Evolutionary conservation across 495 filamentous ascomycete genomes (phyloP), one percentile per base, ranked within the genome.

Genomic region (Glonium stellatum): DNA sequence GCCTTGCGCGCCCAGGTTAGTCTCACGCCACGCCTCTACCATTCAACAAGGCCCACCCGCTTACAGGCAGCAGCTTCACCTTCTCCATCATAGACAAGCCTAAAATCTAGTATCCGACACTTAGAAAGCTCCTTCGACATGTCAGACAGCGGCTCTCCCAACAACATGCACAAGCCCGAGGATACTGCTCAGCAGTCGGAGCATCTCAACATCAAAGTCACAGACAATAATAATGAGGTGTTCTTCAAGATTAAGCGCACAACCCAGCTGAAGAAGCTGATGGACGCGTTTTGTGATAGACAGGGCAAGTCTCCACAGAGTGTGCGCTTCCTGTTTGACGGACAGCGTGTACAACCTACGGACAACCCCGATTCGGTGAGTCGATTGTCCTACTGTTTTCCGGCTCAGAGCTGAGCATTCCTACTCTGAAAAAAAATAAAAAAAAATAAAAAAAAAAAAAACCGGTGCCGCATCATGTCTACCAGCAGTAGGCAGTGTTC

Each of bases 171-270:
- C 79, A 84, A 80, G 57, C 82, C 85, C 42, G 79, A 79, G 37
- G 81, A 81, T 57, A 81, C 79, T 41, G 73, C 80, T 46, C 75
- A 80, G 23, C 75, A 73, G 55, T 48, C 64, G 10, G 95, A 97
- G 73, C 95, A 99, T 73, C 79, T 99, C 8, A 99, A 99, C 73
- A 97, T 99, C 80, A 99, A 99, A 71, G 95, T 99, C n/a, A 97
- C 95, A 0, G 95, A 99, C 66, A 96, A 96, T 77, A 96, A 99
- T 78, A 99, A 99, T 69, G 95, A 99, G 67, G 95, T 99, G 64
- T 99, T 99, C 75, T 99, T 99, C 80, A 99, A 99, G 80, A 99
- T 99, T 76, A 99, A 99, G 84, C 87, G 92, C 5, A 90, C 87
- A 5, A 99, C 95, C 0, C 86, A 87, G 68, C 83, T 99, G 31